Percentiles rank a stretch among this genome's conserved stretches.
Evolutionary conservation across 176 grass and related monocot genomes (phyloP).

Genomic region (Lolium multiflorum): DNA sequence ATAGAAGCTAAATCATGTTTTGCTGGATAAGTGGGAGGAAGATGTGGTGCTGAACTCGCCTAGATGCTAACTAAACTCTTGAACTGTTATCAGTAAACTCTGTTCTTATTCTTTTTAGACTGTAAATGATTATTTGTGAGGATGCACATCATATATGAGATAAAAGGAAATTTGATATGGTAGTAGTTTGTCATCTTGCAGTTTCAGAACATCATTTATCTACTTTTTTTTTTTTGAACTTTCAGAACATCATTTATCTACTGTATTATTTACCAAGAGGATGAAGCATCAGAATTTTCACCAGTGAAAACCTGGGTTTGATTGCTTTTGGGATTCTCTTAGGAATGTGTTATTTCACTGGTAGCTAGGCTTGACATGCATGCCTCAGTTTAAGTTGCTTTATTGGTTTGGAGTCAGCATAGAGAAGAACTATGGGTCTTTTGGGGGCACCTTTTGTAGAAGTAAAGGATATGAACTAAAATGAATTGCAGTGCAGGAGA

Average conservation of each 20-base stretch:
- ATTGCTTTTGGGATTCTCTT: neutral
- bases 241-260: neutral
- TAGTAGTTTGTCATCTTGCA: neutral
- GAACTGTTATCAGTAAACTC: neutral
- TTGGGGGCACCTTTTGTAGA: neutral
- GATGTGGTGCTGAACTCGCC: neutral
- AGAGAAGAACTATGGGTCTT: neutral
- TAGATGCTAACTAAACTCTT: neutral
- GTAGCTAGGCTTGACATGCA: neutral
- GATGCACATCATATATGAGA: neutral
- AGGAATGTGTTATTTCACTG: neutral
- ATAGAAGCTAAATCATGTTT: neutral
- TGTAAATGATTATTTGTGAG: neutral
- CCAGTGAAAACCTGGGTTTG: neutral
- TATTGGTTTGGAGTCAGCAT: conserved; percentile 15
- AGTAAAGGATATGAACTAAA: neutral
- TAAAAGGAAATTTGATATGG: neutral
- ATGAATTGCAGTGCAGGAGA: neutral
- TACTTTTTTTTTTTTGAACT: too few relatives aligned
- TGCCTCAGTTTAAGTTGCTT: neutral
- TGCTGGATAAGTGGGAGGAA: neutral
- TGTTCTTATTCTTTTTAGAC: neutral
- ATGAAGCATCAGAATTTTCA: neutral
- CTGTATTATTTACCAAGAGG: neutral
- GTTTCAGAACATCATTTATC: neutral